Base-by-base conservation (phyloP, 495 filamentous ascomycete genomes). In the Aspergillus baeticus region DNA sequence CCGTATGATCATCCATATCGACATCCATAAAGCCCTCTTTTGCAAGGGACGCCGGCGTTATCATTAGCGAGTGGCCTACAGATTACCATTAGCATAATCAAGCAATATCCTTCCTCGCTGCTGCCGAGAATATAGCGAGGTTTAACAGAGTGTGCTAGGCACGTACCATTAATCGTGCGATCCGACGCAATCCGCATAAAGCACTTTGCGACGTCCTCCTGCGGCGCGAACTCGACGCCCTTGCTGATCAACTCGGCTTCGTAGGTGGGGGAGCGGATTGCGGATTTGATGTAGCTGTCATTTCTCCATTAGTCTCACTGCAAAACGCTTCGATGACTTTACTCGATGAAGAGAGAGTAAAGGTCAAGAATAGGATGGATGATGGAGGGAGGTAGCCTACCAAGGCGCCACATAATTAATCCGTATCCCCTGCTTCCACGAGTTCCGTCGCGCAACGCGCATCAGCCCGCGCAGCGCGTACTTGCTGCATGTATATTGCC, bases 401-500 rank as follows among this genome's bases (percentile, higher is more conserved):
- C 67, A 72, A 51, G 67, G 69, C 5, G 67, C 67, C 0, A 72
- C 65, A 22, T 69, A 70, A 51, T 65, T 66, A 41, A 72, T 70
- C 17, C 69, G 60, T 38, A 72, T 70, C 7, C 67, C 67, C 47
- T 72, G 69, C 41, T 72, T 62, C 44, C 55, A 68, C 8, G 58
- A 62, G 39, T 45, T 60, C 13, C 60, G 57, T 1, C 63, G 54
- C n/a, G 60, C 58, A 0, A 63, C 60, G 20, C 67, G 54, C 72
- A 75, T 75, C 52, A 75, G 57, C 5, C 70, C 72, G 15, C 69
- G 55, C 1, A 75, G 60, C 11, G 59, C 72, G 31, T 70, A 69
- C 47, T 75, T 73, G 13, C 63, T 67, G 39, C 62, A 67, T 4
- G 65, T 67, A 45, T 72, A 70, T 55, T 69, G 60, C 64, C 65